These are phyloP conservation scores for Fusarium algeriense DNA, from an alignment of 2,329 filamentous ascomycete genomes.

Conservation along the genomic window DNA sequence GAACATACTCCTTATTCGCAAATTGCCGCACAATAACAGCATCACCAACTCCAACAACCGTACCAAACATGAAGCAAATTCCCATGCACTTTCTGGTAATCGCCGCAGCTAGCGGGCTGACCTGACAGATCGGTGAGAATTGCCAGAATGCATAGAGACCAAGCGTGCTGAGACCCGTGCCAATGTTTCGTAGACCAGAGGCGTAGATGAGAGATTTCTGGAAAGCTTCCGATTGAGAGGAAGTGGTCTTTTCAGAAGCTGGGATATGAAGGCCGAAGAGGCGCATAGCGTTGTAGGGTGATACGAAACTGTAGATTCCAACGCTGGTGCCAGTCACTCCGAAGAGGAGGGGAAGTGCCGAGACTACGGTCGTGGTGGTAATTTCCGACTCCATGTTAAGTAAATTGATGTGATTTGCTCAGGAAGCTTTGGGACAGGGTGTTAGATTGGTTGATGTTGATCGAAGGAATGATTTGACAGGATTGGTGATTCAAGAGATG, in stretches of 20 bases:
- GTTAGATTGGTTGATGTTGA: too few relatives aligned
- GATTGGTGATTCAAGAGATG: background rate
- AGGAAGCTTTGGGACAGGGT: too few relatives aligned
- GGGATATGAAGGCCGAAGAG: conserved; percentile 14
- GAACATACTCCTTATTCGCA: conserved; percentile 19
- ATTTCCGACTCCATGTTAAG: conserved; percentile 9
- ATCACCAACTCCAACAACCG: conserved; percentile 29
- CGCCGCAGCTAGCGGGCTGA: conserved; percentile 7
- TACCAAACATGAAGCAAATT: conserved; percentile 27
- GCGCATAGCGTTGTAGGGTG: conserved; percentile 21
- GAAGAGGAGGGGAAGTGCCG: conserved; percentile 28
- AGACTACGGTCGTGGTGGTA: conserved; percentile 3
- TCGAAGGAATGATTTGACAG: background rate
- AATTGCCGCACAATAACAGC: conserved; percentile 24
- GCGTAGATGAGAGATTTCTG: conserved; percentile 27
- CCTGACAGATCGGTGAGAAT: conserved; percentile 21
- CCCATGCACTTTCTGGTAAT: conserved; percentile 23
- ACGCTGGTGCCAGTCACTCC: conserved; percentile 16
- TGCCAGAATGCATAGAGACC: conserved; percentile 33
- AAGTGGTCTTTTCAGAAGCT: background rate
- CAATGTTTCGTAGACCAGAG: conserved; percentile 24
- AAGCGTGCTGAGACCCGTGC: conserved; percentile 16
- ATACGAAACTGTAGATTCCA: conserved; percentile 37
- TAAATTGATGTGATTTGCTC: too few relatives aligned
- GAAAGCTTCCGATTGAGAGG: conserved; percentile 11